Conservation (phyloP, 1,284 basidiomycete species). For the Puccinia novopanici region DNA sequence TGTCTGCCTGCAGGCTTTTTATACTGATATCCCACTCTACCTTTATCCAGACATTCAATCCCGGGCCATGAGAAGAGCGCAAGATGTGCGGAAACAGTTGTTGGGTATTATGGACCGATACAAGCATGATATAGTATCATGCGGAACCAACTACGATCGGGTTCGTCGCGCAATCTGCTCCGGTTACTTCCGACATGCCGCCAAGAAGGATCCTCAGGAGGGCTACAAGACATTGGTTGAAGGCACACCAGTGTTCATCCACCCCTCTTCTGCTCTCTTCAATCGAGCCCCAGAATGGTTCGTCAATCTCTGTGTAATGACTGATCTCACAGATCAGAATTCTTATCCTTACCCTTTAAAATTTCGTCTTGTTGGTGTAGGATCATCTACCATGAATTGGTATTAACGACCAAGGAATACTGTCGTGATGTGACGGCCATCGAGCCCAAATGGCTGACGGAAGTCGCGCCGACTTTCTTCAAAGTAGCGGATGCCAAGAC, state of each 20-base stretch:
- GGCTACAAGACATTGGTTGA: constrained; percentile 93
- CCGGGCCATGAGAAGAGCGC: constrained; percentile 91
- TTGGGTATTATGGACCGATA: constrained; percentile 99
- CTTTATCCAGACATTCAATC: constrained; percentile 70
- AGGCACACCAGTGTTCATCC: constrained; percentile 91
- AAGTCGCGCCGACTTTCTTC: constrained; percentile 98
- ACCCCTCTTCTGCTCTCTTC: constrained; percentile 95
- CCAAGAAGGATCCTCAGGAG: constrained; percentile 78
- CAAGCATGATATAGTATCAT: constrained; percentile 90
- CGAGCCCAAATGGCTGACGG: constrained; percentile 97
- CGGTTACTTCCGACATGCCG: constrained; percentile 92
- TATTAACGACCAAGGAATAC: constrained; percentile 77
- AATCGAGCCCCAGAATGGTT: constrained; percentile 81
- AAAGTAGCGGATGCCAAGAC: constrained; percentile 91
- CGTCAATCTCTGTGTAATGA: background rate
- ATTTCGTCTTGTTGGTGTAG: background rate
- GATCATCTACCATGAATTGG: constrained; percentile 73
- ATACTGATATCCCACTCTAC: background rate
- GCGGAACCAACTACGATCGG: constrained; percentile 86
- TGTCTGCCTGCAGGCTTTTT: too few species aligned
- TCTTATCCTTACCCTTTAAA: background rate
- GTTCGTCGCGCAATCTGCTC: constrained; percentile 95
- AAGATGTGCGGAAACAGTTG: constrained; percentile 94
- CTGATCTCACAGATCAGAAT: background rate
- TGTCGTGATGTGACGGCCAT: constrained; percentile 95